Percentiles rank a stretch among this genome's conserved stretches.
Evolutionary conservation across 2,329 filamentous ascomycete genomes (phyloP).

Genomic region (Fusarium sp.): DNA sequence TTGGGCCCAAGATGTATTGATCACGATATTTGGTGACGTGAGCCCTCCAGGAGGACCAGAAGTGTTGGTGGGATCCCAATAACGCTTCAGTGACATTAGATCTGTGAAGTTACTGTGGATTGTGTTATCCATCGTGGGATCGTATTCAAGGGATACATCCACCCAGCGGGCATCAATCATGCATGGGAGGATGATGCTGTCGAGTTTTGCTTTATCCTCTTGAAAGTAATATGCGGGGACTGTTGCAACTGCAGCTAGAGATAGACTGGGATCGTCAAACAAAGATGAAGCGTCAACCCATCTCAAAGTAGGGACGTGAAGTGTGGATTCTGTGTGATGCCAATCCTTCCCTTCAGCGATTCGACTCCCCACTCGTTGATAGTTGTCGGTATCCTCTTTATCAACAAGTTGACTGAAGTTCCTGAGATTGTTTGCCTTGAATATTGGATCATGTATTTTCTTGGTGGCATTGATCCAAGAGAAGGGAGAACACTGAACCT

Average conservation of each 20-base stretch:
- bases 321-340: neutral
- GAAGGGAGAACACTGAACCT: neutral
- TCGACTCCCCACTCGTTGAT: neutral
- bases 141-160: neutral
- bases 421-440: neutral
- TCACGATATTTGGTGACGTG: accelerated
- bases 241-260: neutral
- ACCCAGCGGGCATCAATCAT: neutral
- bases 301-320: neutral
- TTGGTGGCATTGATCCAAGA: neutral
- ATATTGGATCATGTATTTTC: neutral
- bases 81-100: neutral
- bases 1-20: neutral
- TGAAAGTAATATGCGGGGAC: neutral
- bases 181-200: neutral
- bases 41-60: neutral
- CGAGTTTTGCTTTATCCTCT: neutral
- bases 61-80: neutral
- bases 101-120: neutral
- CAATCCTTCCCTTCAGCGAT: neutral
- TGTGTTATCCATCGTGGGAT: neutral
- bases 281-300: neutral
- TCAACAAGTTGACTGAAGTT: neutral
- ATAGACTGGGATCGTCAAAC: accelerated
- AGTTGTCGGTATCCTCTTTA: neutral